Base-by-base conservation (phyloP, 2,329 filamentous ascomycete species). In the Polychaeton citri region DNA sequence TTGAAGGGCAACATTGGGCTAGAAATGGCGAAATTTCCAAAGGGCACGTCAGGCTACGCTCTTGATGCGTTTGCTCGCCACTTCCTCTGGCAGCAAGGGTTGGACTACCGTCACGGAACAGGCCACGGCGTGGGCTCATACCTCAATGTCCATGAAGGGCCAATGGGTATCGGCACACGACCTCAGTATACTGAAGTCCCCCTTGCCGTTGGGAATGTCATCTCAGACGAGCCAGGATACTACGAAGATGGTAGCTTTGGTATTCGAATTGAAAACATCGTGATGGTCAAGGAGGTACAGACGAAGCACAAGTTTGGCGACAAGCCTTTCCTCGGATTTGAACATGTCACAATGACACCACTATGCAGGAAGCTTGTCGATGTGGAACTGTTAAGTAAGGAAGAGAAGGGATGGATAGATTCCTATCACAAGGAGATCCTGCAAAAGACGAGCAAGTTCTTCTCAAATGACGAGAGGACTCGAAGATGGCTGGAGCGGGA, bases 211-310 rank as follows among this genome's bases (percentile, higher is more conserved):
- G 90, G 90, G 31, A 95, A 98, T 50, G 88, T 98, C 28, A 76
- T 96, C 36, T 96, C 88, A 2, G 86, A 95, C 51, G 69, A 98
- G 60, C 90, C 90, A 2, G 90, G 90, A 19, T 98, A 87, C 63
- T 98, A 98, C 57, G 87, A 96, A 59, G 90, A 98, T 50, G 88
- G 86, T 33, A 76, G 77, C 26, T 98, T 93, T 53, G 90, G 90
- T 13, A 90, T 98, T 47, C 80, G 90, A 13, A 95, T 95, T 51
- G 90, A 98, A 62, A 98, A 98, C 57, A 77, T 98, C 51, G 76
- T 93, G 45, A 80, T 96, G 68, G 85, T 92, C 19, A 80, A 74
- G 46, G 86, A 95, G 56, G 79, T 81, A n/a, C 69, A 87, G 60
- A 94, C 88, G 4, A 78, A 79, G 42, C 73, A 93, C 60, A 76